Evolutionary conservation across 129 eudicot species (phyloP), one percentile per base, ranked within the genome.

Genomic region (Gnaphalium uliginosum): DNA sequence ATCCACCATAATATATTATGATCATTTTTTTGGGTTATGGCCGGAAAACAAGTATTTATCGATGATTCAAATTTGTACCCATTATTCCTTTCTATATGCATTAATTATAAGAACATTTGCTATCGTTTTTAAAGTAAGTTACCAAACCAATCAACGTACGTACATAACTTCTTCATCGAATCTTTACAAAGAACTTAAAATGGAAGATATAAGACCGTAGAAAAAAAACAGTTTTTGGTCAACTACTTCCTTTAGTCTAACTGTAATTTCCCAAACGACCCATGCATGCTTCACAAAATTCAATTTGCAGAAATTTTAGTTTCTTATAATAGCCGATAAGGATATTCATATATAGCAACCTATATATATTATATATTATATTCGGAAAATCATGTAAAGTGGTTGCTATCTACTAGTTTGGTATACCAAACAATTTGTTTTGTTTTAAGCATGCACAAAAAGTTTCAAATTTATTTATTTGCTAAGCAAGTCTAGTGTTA

Each of bases 391-490:
- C 4, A 6, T 63, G 24, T 14, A 65, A 18, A 65, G 24, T 30
- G 39, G 48, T 32, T 32, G 13, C 10, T 65, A 29, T 65, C 43
- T 37, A 37, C 2, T 32, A 27, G 69, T 32, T 65, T 65, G 69
- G 48, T 65, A 65, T 19, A 35, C 48, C 69, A 65, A 65, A 65
- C 69, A 65, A 15, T 14, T n/a, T 65, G 48, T 65, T 65, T 37
- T 37, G 43, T 37, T 8, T 37, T 37, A 0, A 1, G 43, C 69
- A 65, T 65, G 41, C 21, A 65, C 69, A 32, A 25, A 30, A 5
- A 2, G 0, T 30, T 65, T 8, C 48, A 18, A 32, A 48, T 32
- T 24, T 30, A 18, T 30, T 65, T 64, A n/a, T 65, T 30, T 27
- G 48, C 69, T 27, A 65, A 30, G 15, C 15, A 64, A 15, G 3